Base-by-base conservation (phyloP, 139 green algal genomes). In the Zygnema circumcarinatum region DNA sequence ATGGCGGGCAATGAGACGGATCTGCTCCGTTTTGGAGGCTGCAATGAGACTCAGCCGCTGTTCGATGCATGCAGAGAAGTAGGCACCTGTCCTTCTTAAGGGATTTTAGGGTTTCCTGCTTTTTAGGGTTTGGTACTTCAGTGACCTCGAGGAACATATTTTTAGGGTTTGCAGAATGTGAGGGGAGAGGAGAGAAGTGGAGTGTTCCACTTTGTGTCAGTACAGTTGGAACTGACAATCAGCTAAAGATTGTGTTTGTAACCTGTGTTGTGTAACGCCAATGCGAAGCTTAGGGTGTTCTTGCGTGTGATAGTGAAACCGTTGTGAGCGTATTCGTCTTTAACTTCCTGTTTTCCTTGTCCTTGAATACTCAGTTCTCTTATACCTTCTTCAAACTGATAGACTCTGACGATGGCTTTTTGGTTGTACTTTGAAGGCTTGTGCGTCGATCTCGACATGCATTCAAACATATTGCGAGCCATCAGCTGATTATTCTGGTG, bases 21-120 rank as follows among this genome's bases (percentile, higher is more conserved):
- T 41, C 16, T 78, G 69, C 7, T 78, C 7, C 69, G 69, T 25
- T 78, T 78, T 41, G 69, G 69, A 39, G 36, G 36, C 7, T 78
- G 69, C 16, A 62, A 62, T 62, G 16, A 62, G 16, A 16, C 16
- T 7, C 47, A 62, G 47, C 7, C 7, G 7, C 7, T 16, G 7
- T 62, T 62, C 16, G 47, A 62, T 62, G 47, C 47, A 7, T 62
- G 47, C 16, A 7, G 47, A 62, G 47, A 62, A 62, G 47, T 62
- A 62, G 47, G 7, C 47, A 62, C 47, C 47, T 62, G 16, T 62
- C 47, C 7, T 62, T 16, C 16, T 16, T 25, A 62, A 62, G 7
- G 47, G 7, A 62, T 16, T 62, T 25, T 16, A 62, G n/a, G n/a
- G n/a, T n/a, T n/a, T n/a, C n/a, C n/a, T n/a, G n/a, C n/a, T n/a